Evolutionary conservation across 768 basidiomycete species (phyloP).

Genomic region (Kwoniella botswanensis): DNA sequence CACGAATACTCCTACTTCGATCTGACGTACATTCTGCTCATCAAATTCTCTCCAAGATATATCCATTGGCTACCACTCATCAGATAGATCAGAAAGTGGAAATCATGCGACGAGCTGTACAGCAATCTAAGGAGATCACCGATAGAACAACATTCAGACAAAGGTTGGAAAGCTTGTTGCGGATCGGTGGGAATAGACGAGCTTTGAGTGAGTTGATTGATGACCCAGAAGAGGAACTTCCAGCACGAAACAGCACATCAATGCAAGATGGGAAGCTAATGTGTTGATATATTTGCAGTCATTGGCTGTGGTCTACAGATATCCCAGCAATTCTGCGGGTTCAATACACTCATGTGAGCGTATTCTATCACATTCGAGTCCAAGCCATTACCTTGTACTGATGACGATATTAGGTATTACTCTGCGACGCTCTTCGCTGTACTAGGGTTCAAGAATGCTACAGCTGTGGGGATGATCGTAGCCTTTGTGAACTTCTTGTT

Average conservation of each 20-base stretch:
- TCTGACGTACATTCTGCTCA: constrained; percentile 65
- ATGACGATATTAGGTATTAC: constrained; percentile 56
- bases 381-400: not conserved
- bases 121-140: constrained; percentile 63
- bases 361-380: not conserved
- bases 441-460: constrained; percentile 81
- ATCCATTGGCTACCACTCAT: constrained; percentile 67
- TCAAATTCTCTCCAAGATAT: constrained; percentile 70
- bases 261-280: not conserved
- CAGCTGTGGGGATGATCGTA: constrained; percentile 77
- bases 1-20: constrained; percentile 70
- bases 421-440: constrained; percentile 78
- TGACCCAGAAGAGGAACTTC: not conserved
- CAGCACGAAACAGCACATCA: not conserved
- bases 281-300: constrained; percentile 59
- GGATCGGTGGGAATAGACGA: constrained; percentile 68
- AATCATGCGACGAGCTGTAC: constrained; percentile 67
- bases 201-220: constrained; percentile 65
- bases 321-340: constrained; percentile 81
- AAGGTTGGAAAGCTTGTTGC: constrained; percentile 65
- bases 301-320: constrained; percentile 81
- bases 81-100: constrained; percentile 73
- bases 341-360: constrained; percentile 69
- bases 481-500: constrained; percentile 80
- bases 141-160: constrained; percentile 69